A percentile compares a stretch with the other conserved stretches of the same genome.
These are phyloP conservation scores for Microcos paniculata DNA, from an alignment of 345 rosid species.

Conservation along the genomic window DNA sequence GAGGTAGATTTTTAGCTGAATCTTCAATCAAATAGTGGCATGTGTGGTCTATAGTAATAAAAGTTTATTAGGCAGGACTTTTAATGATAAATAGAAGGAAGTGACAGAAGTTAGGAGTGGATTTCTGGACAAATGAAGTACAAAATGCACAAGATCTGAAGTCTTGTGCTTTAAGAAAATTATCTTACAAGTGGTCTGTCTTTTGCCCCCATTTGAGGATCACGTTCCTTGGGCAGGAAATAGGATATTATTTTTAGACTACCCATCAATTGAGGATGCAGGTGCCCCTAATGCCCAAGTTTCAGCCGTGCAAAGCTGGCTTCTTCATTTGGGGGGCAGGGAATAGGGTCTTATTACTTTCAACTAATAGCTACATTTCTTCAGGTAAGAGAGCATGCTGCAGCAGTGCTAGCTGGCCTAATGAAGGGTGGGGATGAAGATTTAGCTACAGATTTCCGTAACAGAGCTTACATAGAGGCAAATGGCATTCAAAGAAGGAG, in stretches of 20 bases:
- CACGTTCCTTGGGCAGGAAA: constrained; percentile 6
- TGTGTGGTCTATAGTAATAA: neutral
- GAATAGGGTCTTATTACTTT: constrained; percentile 5
- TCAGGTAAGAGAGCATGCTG: constrained; percentile 98
- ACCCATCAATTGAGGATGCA: too few species aligned
- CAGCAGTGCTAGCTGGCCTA: constrained; percentile 92
- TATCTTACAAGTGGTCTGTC: neutral
- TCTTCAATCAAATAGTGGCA: neutral
- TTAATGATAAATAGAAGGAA: neutral
- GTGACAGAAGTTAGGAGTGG: neutral
- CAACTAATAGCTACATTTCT: constrained; percentile 12
- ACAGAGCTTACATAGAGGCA: constrained; percentile 78
- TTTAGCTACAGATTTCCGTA: constrained; percentile 79
- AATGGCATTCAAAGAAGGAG: constrained; percentile 56
- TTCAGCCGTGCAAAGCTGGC: too few species aligned
- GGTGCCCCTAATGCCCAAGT: too few species aligned
- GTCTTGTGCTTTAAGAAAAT: neutral
- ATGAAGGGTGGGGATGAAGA: constrained; percentile 94
- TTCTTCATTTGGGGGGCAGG: too few species aligned
- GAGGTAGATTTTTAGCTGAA: constrained; percentile 61
- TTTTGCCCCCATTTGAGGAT: neutral
- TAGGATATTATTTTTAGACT: too few species aligned
- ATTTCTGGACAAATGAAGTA: neutral
- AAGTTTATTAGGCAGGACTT: neutral
- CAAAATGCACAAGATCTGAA: constrained; percentile 10